phyloP scores from a whole-genome alignment of 2,329 filamentous ascomycete species.

The Paracorniculantispora psalliotae region DNA sequence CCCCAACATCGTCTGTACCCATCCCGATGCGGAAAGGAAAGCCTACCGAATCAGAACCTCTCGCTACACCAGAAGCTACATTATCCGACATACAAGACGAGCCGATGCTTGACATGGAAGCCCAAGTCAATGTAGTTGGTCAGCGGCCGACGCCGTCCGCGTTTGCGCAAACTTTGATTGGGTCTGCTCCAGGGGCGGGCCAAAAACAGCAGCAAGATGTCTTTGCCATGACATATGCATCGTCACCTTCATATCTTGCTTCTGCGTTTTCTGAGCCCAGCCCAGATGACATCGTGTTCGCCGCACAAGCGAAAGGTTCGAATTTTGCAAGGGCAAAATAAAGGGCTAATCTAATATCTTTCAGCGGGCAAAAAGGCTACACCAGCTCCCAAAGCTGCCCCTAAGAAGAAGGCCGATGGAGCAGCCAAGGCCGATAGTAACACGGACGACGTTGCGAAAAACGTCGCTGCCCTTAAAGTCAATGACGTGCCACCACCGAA shows the following conservation, averaged over 20 bases:
- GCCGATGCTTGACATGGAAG: not conserved
- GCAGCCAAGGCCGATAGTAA: conserved; percentile 18
- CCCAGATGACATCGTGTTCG: conserved; percentile 83
- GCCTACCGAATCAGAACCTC: not conserved
- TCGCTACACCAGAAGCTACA: not conserved
- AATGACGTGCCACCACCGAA: conserved; percentile 53
- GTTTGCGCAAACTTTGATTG: conserved; percentile 52
- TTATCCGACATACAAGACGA: not conserved
- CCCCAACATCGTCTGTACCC: not conserved
- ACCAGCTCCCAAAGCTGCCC: conserved; percentile 31
- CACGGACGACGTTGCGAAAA: conserved; percentile 22
- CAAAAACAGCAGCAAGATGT: conserved; percentile 27
- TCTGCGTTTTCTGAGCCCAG: conserved; percentile 78
- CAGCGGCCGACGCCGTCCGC: conserved; percentile 40
- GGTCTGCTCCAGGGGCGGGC: conserved; percentile 30
- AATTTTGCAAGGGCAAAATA: conserved; percentile 46
- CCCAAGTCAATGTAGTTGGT: not conserved
- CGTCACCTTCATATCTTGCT: conserved; percentile 43
- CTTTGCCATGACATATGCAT: conserved; percentile 46
- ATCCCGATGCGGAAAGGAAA: not conserved
- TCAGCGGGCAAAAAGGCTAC: conserved; percentile 51
- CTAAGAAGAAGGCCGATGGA: conserved; percentile 36
- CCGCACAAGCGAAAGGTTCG: conserved; percentile 88
- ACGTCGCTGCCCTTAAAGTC: conserved; percentile 35
- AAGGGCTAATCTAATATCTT: conserved; percentile 48